A percentile compares a stretch with the other conserved stretches of the same genome.
These are phyloP conservation scores for Sorghum bicolor DNA, from an alignment of 176 grass and related monocot species.

Conservation along the genomic window Sorghum_bicolor_NCBIv3 NC_012872.2:69595501-69596000, in stretches of 20 bases:
- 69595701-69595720: constrained; percentile 58
- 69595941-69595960: constrained; percentile 55
- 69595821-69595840: constrained; percentile 38
- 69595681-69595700: constrained; percentile 18
- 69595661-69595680: neutral
- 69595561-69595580: neutral
- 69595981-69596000: too few relatives aligned
- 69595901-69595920: constrained; percentile 47
- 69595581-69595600: neutral
- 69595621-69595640: neutral
- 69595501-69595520: neutral
- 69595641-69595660: neutral
- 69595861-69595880: neutral
- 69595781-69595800: constrained; percentile 77
- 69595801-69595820: constrained; percentile 81
- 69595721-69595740: constrained; percentile 80
- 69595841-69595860: neutral
- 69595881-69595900: neutral
- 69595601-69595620: neutral
- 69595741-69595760: constrained; percentile 91
- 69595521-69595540: neutral
- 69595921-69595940: constrained; percentile 90
- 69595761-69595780: constrained; percentile 83
- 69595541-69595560: neutral
- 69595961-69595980: constrained; percentile 54